These are phyloP conservation scores for Thielaviopsis euricoi DNA, from an alignment of 2,329 filamentous ascomycete genomes.

Conservation along the genomic window DNA sequence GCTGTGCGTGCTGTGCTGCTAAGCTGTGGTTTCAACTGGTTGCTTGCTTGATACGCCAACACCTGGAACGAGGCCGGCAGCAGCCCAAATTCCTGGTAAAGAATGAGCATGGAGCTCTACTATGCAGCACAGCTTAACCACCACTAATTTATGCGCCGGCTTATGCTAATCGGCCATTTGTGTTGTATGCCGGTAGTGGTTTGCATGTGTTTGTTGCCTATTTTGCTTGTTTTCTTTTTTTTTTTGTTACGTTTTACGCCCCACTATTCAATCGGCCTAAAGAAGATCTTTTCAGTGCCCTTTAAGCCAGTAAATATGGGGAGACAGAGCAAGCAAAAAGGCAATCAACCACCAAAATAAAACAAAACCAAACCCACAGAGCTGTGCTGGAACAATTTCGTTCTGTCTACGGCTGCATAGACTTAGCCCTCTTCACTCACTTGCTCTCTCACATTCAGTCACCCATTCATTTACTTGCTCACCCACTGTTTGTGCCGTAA, in stretches of 20 bases:
- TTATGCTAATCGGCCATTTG: background rate
- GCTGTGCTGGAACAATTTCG: no score
- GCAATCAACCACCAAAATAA: background rate
- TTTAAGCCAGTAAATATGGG: background rate
- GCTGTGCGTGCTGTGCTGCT: no score
- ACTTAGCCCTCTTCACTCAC: no score
- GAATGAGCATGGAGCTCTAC: no score
- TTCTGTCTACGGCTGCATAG: background rate
- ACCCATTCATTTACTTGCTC: background rate
- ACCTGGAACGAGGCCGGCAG: no score
- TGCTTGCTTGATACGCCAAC: no score
- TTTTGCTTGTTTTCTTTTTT: background rate
- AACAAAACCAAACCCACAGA: background rate
- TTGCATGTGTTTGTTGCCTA: no score
- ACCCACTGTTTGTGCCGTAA: background rate
- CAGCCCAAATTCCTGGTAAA: no score
- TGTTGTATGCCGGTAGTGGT: background rate
- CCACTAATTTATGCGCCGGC: background rate
- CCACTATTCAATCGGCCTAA: background rate
- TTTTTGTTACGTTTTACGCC: background rate
- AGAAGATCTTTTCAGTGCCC: background rate
- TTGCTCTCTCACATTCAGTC: no score
- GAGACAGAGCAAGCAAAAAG: background rate
- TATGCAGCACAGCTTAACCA: background rate
- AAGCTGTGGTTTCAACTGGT: no score